These are phyloP conservation scores for Nigrospora sphaerica DNA, from an alignment of 2,329 filamentous ascomycete genomes.

Conservation along the genomic window DNA sequence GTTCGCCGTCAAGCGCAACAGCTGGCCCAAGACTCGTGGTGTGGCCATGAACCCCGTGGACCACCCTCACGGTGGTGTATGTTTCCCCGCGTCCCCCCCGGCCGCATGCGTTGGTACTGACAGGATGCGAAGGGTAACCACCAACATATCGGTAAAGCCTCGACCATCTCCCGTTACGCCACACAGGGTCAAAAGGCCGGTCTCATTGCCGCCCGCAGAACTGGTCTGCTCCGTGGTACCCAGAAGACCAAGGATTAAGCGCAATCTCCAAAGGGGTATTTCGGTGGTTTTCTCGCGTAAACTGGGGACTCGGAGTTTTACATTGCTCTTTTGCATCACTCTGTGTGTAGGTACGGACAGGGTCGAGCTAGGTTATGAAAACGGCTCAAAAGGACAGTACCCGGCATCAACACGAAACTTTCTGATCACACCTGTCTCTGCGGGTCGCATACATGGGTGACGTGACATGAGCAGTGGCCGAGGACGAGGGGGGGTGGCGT, in stretches of 20 bases:
- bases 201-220: conserved; percentile 99
- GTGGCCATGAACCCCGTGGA: conserved; percentile 99
- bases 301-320: conserved; percentile 58
- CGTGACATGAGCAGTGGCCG: too few relatives aligned
- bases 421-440: conserved; percentile 7
- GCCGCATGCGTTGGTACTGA: conserved; percentile 26
- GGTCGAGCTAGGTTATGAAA: conserved; percentile 23
- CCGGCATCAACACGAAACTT: conserved; percentile 21
- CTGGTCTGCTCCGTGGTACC: conserved; percentile 99
- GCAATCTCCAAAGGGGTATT: conserved; percentile 24
- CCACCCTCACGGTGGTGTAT: conserved; percentile 90
- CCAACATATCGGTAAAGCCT: conserved; percentile 99
- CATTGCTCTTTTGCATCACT: conserved; percentile 53
- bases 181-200: conserved; percentile 98
- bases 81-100: conserved; percentile 20
- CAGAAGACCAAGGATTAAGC: conserved; percentile 98
- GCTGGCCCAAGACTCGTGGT: conserved; percentile 99
- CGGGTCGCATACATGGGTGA: too few relatives aligned
- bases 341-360: conserved; percentile 26
- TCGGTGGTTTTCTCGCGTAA: conserved; percentile 39
- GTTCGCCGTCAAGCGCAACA: conserved; percentile 99
- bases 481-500: too few relatives aligned
- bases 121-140: conserved; percentile 75
- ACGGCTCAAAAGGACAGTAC: conserved; percentile 28
- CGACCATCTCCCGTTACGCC: conserved; percentile 97